Base-by-base conservation (phyloP, 768 basidiomycete species). In the Leucocoprinus leucothites region DNA sequence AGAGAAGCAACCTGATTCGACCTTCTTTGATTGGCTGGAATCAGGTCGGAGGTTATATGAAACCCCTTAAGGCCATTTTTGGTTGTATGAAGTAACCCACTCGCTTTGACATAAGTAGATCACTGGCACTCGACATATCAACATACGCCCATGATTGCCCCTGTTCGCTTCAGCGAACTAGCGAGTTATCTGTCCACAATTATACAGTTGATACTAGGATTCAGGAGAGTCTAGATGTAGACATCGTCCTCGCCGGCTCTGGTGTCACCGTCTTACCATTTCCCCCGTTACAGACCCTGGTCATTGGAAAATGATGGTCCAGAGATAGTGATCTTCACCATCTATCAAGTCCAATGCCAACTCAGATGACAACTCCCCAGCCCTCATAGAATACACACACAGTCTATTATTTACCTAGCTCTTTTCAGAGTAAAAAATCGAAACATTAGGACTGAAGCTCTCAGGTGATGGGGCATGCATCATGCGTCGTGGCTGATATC, bases 31-130 rank as follows among this genome's bases (percentile, higher is more conserved):
- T 50, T 22, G 48, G 22, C 48, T 31, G 47, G 34, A n/a, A 31
- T 34, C 28, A 50, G n/a, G 22, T 50, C 43, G 31, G n/a, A 21
- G 14, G 35, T 35, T 14, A 35, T 19, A 36, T 50, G 34, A 38
- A 50, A 50, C 48, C 51, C 51, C 51, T 52, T 52, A 43, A 42
- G 26, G 19, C 51, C 51, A 31, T 52, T 43, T 52, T 34, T 43
- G 51, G 51, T 34, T 21, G 26, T 44, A 19, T 52, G 28, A 44
- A 21, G n/a, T n/a, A 43, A 45, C 42, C 42, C 42, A 52, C 31
- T 31, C 11, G 11, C 11, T 31, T 31, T 5, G 11, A 5, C 34
- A 16, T 19, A 34, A 50, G 7, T 16, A 49, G 31, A 31, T 31
- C 31, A 36, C 26, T 49, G 9, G 18, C 34, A 11, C 16, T 25